These are phyloP conservation scores for Medicago truncatula DNA, from an alignment of 306 rosid genomes.

Conservation along the genomic window MtrunA17r5.0-ANR NC_053046.1:316501-317000, in stretches of 20 bases:
- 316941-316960: conserved; percentile 81
- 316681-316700: too few relatives aligned
- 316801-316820: conserved; percentile 72
- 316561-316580: too few relatives aligned
- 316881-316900: conserved; percentile 73
- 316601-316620: too few relatives aligned
- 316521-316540: too few relatives aligned
- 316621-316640: too few relatives aligned
- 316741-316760: conserved; percentile 60
- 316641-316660: too few relatives aligned
- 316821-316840: not conserved
- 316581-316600: too few relatives aligned
- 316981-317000: conserved; percentile 87
- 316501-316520: too few relatives aligned
- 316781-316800: conserved; percentile 63
- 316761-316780: conserved; percentile 60
- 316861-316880: conserved; percentile 64
- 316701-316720: conserved; percentile 14
- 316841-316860: conserved; percentile 47
- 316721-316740: conserved; percentile 79
- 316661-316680: too few relatives aligned
- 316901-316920: conserved; percentile 64
- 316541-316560: too few relatives aligned
- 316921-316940: conserved; percentile 71
- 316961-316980: conserved; percentile 73